phyloP scores from a whole-genome alignment of 2,329 filamentous ascomycete genomes.

The Penicillium thymicola region DNA sequence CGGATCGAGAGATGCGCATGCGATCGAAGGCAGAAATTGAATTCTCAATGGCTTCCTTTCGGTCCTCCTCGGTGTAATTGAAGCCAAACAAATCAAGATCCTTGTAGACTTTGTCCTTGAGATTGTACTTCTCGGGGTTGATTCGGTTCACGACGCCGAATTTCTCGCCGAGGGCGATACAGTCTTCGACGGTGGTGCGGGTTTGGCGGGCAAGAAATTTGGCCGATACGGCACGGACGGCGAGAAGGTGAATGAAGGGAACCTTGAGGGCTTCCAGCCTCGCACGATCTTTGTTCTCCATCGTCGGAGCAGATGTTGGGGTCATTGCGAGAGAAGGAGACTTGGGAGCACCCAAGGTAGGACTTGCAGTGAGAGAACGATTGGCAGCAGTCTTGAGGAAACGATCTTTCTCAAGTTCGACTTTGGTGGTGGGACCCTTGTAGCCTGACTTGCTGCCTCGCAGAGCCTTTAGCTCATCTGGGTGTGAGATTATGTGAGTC shows the following conservation, averaged over 20 bases:
- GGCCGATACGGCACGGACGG: constrained; percentile 48
- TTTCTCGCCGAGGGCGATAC: constrained; percentile 49
- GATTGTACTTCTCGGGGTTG: constrained; percentile 50
- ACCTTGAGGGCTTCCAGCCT: constrained; percentile 45
- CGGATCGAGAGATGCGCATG: constrained; percentile 56
- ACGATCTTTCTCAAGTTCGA: constrained; percentile 42
- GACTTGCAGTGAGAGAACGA: constrained; percentile 43
- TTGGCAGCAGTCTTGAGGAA: constrained; percentile 38
- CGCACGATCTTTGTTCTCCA: constrained; percentile 36
- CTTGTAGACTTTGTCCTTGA: constrained; percentile 58
- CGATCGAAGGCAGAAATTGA: constrained; percentile 63
- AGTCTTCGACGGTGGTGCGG: constrained; percentile 49
- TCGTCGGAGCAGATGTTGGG: constrained; percentile 44
- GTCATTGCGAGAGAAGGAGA: constrained; percentile 39
- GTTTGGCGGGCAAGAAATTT: constrained; percentile 49
- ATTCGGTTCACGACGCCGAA: constrained; percentile 51
- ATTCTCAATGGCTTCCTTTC: constrained; percentile 59
- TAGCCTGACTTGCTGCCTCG: constrained; percentile 33
- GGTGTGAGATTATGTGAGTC: constrained; percentile 40
- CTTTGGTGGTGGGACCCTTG: constrained; percentile 36
- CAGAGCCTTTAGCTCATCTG: constrained; percentile 38
- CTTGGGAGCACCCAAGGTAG: constrained; percentile 36
- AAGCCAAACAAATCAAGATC: constrained; percentile 63
- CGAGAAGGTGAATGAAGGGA: constrained; percentile 53
- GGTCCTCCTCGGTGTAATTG: constrained; percentile 56